These are phyloP conservation scores for Symbiodinium natans DNA, from an alignment of 73 alveolate species.

Conservation along the genomic window DNA sequence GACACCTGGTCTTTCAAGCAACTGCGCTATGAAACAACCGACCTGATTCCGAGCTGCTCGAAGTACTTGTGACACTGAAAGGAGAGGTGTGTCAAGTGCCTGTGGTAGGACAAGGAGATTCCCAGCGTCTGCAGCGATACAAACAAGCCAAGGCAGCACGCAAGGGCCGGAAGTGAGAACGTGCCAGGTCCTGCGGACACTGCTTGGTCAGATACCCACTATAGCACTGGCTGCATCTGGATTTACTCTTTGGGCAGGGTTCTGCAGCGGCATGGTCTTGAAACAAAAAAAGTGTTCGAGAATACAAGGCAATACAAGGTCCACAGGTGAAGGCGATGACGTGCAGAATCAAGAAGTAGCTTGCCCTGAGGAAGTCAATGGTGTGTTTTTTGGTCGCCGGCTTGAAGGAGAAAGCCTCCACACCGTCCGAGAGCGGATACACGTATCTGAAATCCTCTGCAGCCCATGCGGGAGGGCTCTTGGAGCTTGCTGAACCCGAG, in stretches of 20 bases:
- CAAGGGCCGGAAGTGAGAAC: slow-evolving; percentile 29
- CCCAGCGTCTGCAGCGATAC: slow-evolving; percentile 42
- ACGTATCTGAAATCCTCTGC: not conserved
- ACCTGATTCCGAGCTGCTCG: slow-evolving; percentile 13
- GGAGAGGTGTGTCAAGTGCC: slow-evolving; percentile 62
- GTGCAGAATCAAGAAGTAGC: slow-evolving; percentile 37
- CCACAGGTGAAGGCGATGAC: slow-evolving; percentile 48
- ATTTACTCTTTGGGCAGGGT: too few species aligned
- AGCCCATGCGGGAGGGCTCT: slow-evolving; percentile 15
- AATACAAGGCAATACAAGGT: not conserved
- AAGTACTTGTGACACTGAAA: slow-evolving; percentile 69
- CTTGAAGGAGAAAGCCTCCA: slow-evolving; percentile 34
- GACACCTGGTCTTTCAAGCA: not conserved
- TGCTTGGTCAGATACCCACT: too few species aligned
- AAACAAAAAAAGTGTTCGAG: too few species aligned
- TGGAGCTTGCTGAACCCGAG: not conserved
- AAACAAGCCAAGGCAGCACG: slow-evolving; percentile 5
- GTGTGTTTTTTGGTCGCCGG: slow-evolving; percentile 28
- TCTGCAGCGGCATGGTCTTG: too few species aligned
- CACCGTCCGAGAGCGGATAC: not conserved
- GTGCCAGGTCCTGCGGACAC: slow-evolving; percentile 19
- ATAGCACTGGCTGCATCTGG: too few species aligned
- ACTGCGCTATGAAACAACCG: not conserved
- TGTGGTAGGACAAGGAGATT: slow-evolving; percentile 46
- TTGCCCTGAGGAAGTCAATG: slow-evolving; percentile 9